Percentiles rank a stretch among this genome's conserved stretches.
Evolutionary conservation across 495 filamentous ascomycete genomes (phyloP).

Genomic region (Aspergillus panamensis): DNA sequence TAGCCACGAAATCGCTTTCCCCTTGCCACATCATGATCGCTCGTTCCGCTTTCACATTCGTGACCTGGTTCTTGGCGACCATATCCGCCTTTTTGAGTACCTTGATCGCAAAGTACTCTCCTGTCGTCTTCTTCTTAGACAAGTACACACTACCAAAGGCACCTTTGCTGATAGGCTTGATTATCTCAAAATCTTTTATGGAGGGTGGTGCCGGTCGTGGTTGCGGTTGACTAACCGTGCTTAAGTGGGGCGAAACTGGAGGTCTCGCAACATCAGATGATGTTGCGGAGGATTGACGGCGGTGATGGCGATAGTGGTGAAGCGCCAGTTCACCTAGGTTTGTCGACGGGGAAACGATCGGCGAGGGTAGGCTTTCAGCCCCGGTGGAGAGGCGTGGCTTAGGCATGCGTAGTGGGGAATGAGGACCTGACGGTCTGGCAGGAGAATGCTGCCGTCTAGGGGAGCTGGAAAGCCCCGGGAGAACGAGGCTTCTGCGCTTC

Average conservation of each 20-base stretch:
- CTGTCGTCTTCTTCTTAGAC: slow-evolving; percentile 96
- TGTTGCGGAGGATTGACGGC: slow-evolving; percentile 86
- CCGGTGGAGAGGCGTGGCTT: slow-evolving; percentile 77
- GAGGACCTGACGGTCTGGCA: slow-evolving; percentile 66
- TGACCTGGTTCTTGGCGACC: slow-evolving; percentile 99
- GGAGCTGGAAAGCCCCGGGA: slow-evolving; percentile 66
- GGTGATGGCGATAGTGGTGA: slow-evolving; percentile 66
- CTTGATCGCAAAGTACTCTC: slow-evolving; percentile 98
- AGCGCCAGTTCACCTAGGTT: slow-evolving; percentile 69
- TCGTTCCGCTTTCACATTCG: slow-evolving; percentile 96
- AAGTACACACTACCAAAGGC: slow-evolving; percentile 98
- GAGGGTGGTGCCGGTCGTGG: slow-evolving; percentile 85
- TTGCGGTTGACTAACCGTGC: slow-evolving; percentile 64
- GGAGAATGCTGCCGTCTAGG: slow-evolving; percentile 86
- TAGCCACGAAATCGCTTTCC: slow-evolving; percentile 97
- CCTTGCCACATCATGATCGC: slow-evolving; percentile 99
- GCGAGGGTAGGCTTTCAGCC: slow-evolving; percentile 74
- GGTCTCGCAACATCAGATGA: slow-evolving; percentile 66
- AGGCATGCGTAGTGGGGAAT: slow-evolving; percentile 80
- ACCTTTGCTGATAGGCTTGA: slow-evolving; percentile 98
- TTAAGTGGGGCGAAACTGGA: slow-evolving; percentile 77
- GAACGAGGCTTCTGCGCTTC: slow-evolving; percentile 76
- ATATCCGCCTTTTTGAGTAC: slow-evolving; percentile 98
- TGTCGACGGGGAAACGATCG: slow-evolving; percentile 83
- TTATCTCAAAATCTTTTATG: slow-evolving; percentile 99